These are phyloP conservation scores for Saprolegnia parasitica DNA, from an alignment of 352 stramenopile genomes.

Conservation along the genomic window DNA sequence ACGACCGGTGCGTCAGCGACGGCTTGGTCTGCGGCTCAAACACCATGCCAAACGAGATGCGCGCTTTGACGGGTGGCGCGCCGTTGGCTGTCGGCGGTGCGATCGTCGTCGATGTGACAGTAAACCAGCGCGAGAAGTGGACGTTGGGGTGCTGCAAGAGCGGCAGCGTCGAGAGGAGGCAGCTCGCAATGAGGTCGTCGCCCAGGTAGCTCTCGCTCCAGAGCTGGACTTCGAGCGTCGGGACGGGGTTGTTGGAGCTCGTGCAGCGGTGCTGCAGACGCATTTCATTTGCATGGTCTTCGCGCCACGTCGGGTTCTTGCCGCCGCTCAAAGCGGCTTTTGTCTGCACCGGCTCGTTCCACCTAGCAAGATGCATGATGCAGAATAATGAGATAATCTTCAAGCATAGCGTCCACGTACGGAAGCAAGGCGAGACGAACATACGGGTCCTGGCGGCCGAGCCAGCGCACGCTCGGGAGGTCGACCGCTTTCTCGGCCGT, in stretches of 20 bases:
- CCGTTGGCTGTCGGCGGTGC: neutral
- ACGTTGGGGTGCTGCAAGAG: conserved; percentile 68
- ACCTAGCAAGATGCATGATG: conserved; percentile 28
- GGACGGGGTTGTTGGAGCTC: conserved; percentile 80
- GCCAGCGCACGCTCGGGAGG: conserved; percentile 26
- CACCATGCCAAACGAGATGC: conserved; percentile 19
- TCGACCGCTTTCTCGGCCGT: conserved; percentile 26
- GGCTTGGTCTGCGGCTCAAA: conserved; percentile 22
- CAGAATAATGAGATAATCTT: neutral
- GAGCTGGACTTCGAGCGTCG: conserved; percentile 76
- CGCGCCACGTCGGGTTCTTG: conserved; percentile 67
- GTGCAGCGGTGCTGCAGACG: conserved; percentile 87
- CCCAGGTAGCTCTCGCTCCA: conserved; percentile 82
- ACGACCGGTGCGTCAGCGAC: conserved; percentile 33
- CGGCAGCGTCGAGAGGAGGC: conserved; percentile 76
- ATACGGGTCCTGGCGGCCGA: conserved; percentile 26
- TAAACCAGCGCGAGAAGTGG: conserved; percentile 75
- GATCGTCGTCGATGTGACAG: conserved; percentile 30
- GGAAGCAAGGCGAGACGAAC: conserved; percentile 22
- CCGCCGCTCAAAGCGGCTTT: conserved; percentile 69
- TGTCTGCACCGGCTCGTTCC: conserved; percentile 81
- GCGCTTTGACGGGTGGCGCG: neutral
- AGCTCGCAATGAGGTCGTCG: conserved; percentile 73
- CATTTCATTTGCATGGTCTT: conserved; percentile 70
- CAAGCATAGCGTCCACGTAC: neutral